phyloP scores from a whole-genome alignment of 805 yeast genomes.

The Tetrapisispora arboricola region DNA sequence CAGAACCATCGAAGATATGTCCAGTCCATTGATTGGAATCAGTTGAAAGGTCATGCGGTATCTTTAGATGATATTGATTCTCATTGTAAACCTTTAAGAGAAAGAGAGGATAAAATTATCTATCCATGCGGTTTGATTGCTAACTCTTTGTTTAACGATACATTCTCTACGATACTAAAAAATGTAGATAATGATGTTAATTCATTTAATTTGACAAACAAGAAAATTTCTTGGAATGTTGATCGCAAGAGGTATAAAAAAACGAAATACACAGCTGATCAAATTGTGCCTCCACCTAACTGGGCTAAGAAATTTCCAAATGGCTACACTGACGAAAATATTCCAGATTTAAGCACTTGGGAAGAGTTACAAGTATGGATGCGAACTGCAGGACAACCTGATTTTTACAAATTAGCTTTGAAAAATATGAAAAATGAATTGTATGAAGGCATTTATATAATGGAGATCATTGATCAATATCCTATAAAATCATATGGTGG shows the following conservation, averaged over 20 bases:
- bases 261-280: constrained; percentile 47
- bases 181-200: constrained; percentile 26
- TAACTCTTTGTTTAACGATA: constrained; percentile 69
- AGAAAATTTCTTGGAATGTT: constrained; percentile 63
- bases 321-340: constrained; percentile 59
- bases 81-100: constrained; percentile 30
- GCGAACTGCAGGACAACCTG: constrained; percentile 88
- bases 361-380: constrained; percentile 76
- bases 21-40: constrained; percentile 68
- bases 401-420: constrained; percentile 73
- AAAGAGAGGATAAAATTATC: constrained; percentile 30
- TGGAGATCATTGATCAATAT: constrained; percentile 64
- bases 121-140: constrained; percentile 85
- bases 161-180: constrained; percentile 42
- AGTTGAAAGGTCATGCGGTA: constrained; percentile 69
- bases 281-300: constrained; percentile 76
- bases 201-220: constrained; percentile 34
- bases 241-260: constrained; percentile 55
- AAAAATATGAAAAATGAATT: constrained; percentile 54
- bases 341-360: constrained; percentile 63
- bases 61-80: constrained; percentile 37
- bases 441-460: constrained; percentile 55
- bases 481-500: constrained; percentile 83
- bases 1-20: constrained; percentile 96
- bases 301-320: constrained; percentile 63